phyloP scores from a whole-genome alignment of 1,284 basidiomycete genomes.

The Inonotus obliquus region DNA sequence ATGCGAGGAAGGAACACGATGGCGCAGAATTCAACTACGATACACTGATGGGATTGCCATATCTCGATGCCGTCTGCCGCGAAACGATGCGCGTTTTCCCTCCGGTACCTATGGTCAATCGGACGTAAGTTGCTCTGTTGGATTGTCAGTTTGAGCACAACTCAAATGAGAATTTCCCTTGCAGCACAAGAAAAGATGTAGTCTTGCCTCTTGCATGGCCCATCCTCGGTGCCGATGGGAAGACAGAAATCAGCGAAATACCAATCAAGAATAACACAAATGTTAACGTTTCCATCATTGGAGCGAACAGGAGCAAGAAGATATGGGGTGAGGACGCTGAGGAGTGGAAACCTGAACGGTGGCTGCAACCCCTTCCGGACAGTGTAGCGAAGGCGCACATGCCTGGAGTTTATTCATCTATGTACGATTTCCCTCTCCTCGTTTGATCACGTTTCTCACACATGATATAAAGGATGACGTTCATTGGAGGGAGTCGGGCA shows the following conservation, averaged over 20 bases:
- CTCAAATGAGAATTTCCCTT: conserved; percentile 18
- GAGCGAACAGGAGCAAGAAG: conserved; percentile 20
- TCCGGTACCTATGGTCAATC: background rate
- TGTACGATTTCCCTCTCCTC: conserved; percentile 1
- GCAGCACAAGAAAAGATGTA: background rate
- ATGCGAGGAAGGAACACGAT: conserved; percentile 10
- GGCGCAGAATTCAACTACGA: conserved; percentile 24
- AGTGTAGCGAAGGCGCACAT: background rate
- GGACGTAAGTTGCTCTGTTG: conserved; percentile 24
- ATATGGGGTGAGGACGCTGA: conserved; percentile 28
- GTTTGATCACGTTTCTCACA: background rate
- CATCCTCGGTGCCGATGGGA: background rate
- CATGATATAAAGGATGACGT: conserved; percentile 18
- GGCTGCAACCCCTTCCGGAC: conserved; percentile 9
- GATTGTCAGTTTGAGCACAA: conserved; percentile 25
- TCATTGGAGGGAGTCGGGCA: conserved; percentile 21
- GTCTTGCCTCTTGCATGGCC: background rate
- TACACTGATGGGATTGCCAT: conserved; percentile 30
- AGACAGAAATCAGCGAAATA: conserved; percentile 6
- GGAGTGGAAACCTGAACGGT: conserved; percentile 22
- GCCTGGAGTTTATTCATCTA: conserved; percentile 12
- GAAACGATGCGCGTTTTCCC: conserved; percentile 26
- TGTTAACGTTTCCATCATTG: conserved; percentile 23
- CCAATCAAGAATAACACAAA: conserved; percentile 11
- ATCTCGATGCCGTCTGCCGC: conserved; percentile 32